A percentile compares a stretch with the other conserved stretches of the same genome.
Conservation (phyloP, 306 rosid genomes). For the Trifolium repens region DNA sequence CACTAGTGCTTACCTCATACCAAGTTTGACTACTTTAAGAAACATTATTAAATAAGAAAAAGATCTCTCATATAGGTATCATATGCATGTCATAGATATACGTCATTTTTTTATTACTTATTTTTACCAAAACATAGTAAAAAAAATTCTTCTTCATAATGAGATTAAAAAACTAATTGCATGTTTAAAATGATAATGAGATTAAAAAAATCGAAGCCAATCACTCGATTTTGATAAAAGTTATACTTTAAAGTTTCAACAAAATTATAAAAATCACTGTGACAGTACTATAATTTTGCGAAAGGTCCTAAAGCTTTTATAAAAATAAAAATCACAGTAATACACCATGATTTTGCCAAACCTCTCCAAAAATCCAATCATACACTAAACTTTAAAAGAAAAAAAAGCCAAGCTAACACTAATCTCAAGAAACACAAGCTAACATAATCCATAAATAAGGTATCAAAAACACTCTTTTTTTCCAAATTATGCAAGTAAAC, state of each 20-base stretch:
- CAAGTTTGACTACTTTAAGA: slow-evolving; percentile 45
- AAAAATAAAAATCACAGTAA: not conserved
- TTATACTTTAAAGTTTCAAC: no score
- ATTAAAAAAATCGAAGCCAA: no score
- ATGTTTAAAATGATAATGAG: no score
- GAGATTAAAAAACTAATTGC: no score
- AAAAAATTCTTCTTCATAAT: no score
- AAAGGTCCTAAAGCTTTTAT: no score
- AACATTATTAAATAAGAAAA: slow-evolving; percentile 36
- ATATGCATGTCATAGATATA: not conserved
- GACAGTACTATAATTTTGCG: not conserved
- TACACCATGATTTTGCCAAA: not conserved
- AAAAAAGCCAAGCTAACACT: not conserved
- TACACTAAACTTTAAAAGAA: not conserved
- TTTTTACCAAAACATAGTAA: not conserved
- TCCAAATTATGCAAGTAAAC: slow-evolving; percentile 32
- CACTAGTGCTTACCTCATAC: slow-evolving; percentile 45
- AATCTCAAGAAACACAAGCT: not conserved
- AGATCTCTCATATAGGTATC: not conserved
- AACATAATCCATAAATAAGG: slow-evolving; percentile 24
- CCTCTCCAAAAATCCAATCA: not conserved
- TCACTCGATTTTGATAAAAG: no score
- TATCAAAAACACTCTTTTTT: slow-evolving; percentile 22
- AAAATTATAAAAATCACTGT: not conserved
- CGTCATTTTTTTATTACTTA: not conserved